A percentile compares a stretch with the other conserved stretches of the same genome.
Conservation (phyloP, 1,284 basidiomycete species). For the Wolfiporia cocos region DNA sequence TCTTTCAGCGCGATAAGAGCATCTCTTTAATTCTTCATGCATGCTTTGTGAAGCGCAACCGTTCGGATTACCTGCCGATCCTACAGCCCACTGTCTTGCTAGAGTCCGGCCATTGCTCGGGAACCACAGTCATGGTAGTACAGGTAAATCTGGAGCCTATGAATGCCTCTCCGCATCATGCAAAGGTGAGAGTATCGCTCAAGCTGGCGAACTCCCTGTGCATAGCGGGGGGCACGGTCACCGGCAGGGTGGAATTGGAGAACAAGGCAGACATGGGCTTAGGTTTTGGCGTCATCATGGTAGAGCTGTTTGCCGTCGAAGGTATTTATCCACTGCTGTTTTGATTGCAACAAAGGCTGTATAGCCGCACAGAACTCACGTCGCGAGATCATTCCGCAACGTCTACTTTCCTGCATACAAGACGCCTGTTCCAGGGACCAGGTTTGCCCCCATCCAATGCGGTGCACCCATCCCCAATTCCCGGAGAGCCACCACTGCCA, state of each 20-base stretch:
- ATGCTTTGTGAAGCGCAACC: too few species aligned
- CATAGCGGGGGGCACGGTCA: slow-evolving; percentile 56
- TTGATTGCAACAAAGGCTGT: background rate
- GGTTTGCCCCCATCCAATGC: slow-evolving; percentile 77
- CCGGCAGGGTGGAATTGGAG: slow-evolving; percentile 74
- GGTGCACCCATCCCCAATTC: slow-evolving; percentile 49
- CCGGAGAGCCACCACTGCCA: slow-evolving; percentile 53
- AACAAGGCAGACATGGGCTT: slow-evolving; percentile 67
- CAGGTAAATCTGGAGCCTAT: slow-evolving; percentile 51
- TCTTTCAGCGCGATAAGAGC: too few species aligned
- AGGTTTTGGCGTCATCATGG: slow-evolving; percentile 66
- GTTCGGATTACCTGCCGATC: too few species aligned
- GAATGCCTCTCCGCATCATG: slow-evolving; percentile 69
- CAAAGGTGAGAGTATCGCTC: slow-evolving; percentile 65
- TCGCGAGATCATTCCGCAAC: slow-evolving; percentile 74
- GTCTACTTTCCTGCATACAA: slow-evolving; percentile 63
- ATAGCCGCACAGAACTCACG: slow-evolving; percentile 46
- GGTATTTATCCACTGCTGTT: slow-evolving; percentile 28
- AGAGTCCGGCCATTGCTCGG: too few species aligned
- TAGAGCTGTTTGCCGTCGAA: slow-evolving; percentile 69
- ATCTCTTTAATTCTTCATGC: too few species aligned
- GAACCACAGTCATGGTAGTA: too few species aligned
- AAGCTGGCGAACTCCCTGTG: slow-evolving; percentile 50
- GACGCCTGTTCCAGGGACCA: slow-evolving; percentile 69
- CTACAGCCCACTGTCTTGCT: too few species aligned